Base-by-base conservation (phyloP, 306 rosid species). In the Mimosa bimucronata region DNA sequence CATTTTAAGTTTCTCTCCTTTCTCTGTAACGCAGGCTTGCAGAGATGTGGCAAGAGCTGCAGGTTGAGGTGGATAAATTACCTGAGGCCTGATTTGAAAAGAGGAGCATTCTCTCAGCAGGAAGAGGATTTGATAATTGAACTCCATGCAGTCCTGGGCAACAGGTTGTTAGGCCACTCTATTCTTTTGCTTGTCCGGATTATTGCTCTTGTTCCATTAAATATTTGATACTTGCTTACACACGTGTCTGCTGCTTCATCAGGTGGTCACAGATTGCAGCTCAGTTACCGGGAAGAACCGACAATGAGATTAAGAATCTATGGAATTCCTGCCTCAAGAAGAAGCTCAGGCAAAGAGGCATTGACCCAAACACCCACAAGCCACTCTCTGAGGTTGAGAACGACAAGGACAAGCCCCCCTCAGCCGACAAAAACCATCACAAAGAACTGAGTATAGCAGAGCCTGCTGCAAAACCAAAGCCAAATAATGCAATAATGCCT, bases 251-350 rank as follows among this genome's bases (percentile, higher is more conserved):
- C 13, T 74, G 25, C 38, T 77, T 50, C 77, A 80, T 60, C 88
- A 94, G 98, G 83, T 92, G 98, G 98, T 92, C 98, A 66, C 98
- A 92, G 89, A 94, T 94, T 76, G 97, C 98, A 52, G 95, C 95
- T 26, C 97, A 91, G 74, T 71, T 94, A 74, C 98, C 98, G 0
- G 98, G 98, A 88, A 90, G 98, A 88, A 94, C 97, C 0, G 97
- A 92, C 65, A 94, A 94, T 77, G 98, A 94, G 85, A 94, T 94
- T 28, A 94, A 94, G 19, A 94, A 94, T n/a, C 75, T 94, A 53
- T 94, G 98, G 98, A 92, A 94, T 18, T 94, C 97, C 1, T 91
- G 97, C 90, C 91, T 94, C 30, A 94, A 94, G 91, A 94, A 94
- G 94, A 94, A 90, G 89, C 89, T 94, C 12, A 88, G 94, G 84